Evolutionary conservation across 2,329 filamentous ascomycete species (phyloP), one percentile per base, ranked within the genome.

Genomic region (Chrysoporthe austroafricana): DNA sequence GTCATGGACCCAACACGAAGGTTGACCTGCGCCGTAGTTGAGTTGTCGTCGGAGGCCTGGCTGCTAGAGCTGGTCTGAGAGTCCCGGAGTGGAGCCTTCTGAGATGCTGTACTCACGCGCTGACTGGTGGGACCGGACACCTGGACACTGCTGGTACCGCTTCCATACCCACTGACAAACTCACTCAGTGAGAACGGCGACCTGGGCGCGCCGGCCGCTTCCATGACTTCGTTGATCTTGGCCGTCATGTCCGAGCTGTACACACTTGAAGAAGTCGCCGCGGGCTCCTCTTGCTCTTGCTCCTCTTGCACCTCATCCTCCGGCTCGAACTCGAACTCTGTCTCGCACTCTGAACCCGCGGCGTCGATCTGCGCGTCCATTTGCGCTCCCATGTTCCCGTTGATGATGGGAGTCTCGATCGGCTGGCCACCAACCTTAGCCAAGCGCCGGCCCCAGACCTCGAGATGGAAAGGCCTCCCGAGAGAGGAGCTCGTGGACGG

Each of bases 1-100:
- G 92, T 94, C 82, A 96, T 89, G 2, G 92, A 93, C 4, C 90
- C 92, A 18, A 93, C 89, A 1, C 92, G 86, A 32, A 96, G 84
- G 74, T 94, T 93, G 70, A 93, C 90, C 75, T 91, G 90, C 0
- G 88, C 86, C 26, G 90, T 79, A 1, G 89, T 88, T 1, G 89
- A 88, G 68, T 85, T 87, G 70, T 88, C 85, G 21, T 86, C 83
- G 0, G 84, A 84, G 2, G 80, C 78, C 60, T 77, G 79, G 67
- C 83, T 85, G 72, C 82, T 81, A 64, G 78, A 77, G 68, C 81
- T 83, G 52, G 79, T 79, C 61, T 80, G 77, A 1, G 85, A 86
- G 16, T 75, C 76, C 43, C 82, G 77, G 39, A 74, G 75, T 57
- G 69, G 56, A 3, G 57, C 71, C 67, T 74, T 67, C 65, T 79